Percentiles rank a stretch among this genome's conserved stretches.
These are phyloP conservation scores for Pythium utonaiense DNA, from an alignment of 352 stramenopile species.

Conservation along the genomic window DNA sequence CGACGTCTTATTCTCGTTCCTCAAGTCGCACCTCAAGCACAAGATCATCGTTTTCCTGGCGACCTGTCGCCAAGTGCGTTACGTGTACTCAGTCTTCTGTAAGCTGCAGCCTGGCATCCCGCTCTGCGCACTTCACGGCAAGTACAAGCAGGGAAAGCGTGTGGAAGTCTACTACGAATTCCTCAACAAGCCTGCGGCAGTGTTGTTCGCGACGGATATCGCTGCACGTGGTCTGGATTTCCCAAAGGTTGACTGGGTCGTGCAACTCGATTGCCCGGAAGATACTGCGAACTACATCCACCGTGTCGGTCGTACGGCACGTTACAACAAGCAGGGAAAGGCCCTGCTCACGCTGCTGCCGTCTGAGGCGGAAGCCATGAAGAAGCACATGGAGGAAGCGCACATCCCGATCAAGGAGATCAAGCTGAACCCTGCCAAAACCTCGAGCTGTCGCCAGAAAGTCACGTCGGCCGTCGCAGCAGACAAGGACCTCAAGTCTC, in stretches of 20 bases:
- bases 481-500: slow-evolving; percentile 92
- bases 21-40: slow-evolving; percentile 98
- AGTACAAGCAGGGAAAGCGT: slow-evolving; percentile 97
- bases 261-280: slow-evolving; percentile 96
- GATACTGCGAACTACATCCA: slow-evolving; percentile 99
- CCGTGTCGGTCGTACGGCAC: slow-evolving; percentile 93
- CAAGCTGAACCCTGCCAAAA: slow-evolving; percentile 96
- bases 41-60: slow-evolving; percentile 99
- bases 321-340: slow-evolving; percentile 94
- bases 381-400: slow-evolving; percentile 77
- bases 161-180: slow-evolving; percentile 99
- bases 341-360: slow-evolving; percentile 91
- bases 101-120: slow-evolving; percentile 96
- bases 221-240: slow-evolving; percentile 98
- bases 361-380: slow-evolving; percentile 89
- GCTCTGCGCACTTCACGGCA: slow-evolving; percentile 97
- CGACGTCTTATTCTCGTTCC: slow-evolving; percentile 97
- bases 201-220: slow-evolving; percentile 99
- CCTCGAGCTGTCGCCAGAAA: slow-evolving; percentile 90
- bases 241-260: slow-evolving; percentile 98
- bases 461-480: slow-evolving; percentile 90
- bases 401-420: slow-evolving; percentile 97
- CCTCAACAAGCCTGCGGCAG: slow-evolving; percentile 87
- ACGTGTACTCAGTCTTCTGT: slow-evolving; percentile 95
- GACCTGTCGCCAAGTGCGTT: slow-evolving; percentile 95